phyloP scores from a whole-genome alignment of 1,284 basidiomycete genomes.

The Takashimella koratensis region DNA sequence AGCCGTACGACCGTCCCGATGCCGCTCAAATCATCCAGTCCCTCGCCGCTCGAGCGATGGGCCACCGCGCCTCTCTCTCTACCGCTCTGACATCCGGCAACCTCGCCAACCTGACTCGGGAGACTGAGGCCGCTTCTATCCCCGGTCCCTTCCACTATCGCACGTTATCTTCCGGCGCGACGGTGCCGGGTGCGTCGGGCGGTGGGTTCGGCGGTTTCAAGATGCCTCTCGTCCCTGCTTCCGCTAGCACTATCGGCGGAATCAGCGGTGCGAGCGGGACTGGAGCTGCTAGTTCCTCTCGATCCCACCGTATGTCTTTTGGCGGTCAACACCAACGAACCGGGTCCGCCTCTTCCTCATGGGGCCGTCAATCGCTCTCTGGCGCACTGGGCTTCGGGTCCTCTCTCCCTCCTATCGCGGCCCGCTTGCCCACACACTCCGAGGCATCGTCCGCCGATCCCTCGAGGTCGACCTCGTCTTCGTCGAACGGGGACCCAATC shows the following conservation, averaged over 20 bases:
- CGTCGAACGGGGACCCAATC: constrained; percentile 22
- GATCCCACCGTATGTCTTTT: constrained; percentile 10
- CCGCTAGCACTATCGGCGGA: constrained; percentile 15
- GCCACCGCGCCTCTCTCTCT: constrained; percentile 39
- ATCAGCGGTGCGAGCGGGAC: constrained; percentile 15
- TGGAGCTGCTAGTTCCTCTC: neutral
- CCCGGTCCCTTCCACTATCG: constrained; percentile 3
- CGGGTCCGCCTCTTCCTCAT: constrained; percentile 33
- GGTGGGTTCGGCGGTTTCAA: constrained; percentile 25
- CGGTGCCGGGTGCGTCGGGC: neutral
- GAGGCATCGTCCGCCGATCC: constrained; percentile 28
- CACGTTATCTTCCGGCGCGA: constrained; percentile 5
- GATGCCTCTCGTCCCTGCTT: constrained; percentile 27
- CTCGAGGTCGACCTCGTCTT: constrained; percentile 22
- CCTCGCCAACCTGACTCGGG: constrained; percentile 9
- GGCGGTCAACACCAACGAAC: constrained; percentile 24
- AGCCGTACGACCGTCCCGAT: constrained; percentile 91
- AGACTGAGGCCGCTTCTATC: constrained; percentile 5
- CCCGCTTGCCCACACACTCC: constrained; percentile 38
- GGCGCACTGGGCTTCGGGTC: constrained; percentile 27
- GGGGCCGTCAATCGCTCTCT: constrained; percentile 24
- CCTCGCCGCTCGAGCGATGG: constrained; percentile 60
- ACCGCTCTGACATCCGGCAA: constrained; percentile 19
- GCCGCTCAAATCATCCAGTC: constrained; percentile 84
- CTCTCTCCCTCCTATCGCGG: constrained; percentile 16